Evolutionary conservation across 2,329 filamentous ascomycete species (phyloP).

Genomic region (Aspergillus cejpii): DNA sequence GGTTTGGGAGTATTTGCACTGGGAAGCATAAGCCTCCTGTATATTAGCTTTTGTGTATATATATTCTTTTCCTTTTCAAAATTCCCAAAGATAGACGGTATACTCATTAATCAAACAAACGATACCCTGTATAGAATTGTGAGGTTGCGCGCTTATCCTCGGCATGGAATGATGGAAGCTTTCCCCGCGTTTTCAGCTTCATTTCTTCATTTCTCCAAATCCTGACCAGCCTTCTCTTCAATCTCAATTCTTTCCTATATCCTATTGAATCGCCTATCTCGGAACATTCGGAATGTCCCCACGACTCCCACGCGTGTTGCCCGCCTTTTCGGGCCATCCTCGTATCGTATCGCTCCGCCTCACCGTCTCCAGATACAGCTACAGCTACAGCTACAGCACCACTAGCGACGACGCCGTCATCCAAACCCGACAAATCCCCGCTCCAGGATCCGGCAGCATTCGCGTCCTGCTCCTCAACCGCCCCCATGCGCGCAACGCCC

Average conservation of each 20-base stretch:
- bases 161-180: slow-evolving; percentile 14
- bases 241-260: neutral
- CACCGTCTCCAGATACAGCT: slow-evolving; percentile 26
- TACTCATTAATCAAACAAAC: slow-evolving; percentile 2
- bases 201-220: slow-evolving; percentile 1
- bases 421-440: slow-evolving; percentile 66
- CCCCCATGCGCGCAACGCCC: slow-evolving; percentile 78
- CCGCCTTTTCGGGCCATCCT: slow-evolving; percentile 15
- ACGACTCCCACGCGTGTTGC: slow-evolving; percentile 24
- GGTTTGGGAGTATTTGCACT: slow-evolving; percentile 31
- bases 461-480: slow-evolving; percentile 82
- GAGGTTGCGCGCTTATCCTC: slow-evolving; percentile 14
- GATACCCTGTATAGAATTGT: slow-evolving; percentile 10
- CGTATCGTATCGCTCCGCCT: slow-evolving; percentile 21
- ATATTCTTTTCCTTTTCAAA: slow-evolving; percentile 6
- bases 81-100: slow-evolving; percentile 4
- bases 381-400: slow-evolving; percentile 30
- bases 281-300: slow-evolving; percentile 26
- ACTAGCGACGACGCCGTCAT: slow-evolving; percentile 41
- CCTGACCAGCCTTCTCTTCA: slow-evolving; percentile 3
- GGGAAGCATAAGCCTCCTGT: slow-evolving; percentile 19
- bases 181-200: slow-evolving; percentile 20
- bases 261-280: neutral
- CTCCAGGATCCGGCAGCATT: slow-evolving; percentile 74
- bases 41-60: slow-evolving; percentile 13